Evolutionary conservation across 2,329 filamentous ascomycete genomes (phyloP), one percentile per base, ranked within the genome.

Genomic region (Fusarium sp.): DNA sequence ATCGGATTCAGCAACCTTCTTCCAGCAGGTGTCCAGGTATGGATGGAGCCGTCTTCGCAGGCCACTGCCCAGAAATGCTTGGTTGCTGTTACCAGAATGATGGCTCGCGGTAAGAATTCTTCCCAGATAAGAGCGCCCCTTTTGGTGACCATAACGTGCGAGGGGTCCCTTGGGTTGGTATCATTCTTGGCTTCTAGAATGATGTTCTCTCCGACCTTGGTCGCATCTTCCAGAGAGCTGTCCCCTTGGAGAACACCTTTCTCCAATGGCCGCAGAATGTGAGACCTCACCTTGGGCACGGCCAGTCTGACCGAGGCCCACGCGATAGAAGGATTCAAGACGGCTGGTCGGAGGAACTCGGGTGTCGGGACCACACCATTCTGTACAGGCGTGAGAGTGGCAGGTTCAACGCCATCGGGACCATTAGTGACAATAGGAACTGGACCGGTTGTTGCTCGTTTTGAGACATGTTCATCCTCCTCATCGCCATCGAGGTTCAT

Each of bases 161-260:
- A 94, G 2, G 97, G 97, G 68, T 98, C 96, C 70, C 93, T 90
- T 50, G 86, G 92, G 85, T 86, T 92, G 80, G 88, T 86, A 2
- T 95, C 94, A 80, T 99, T 99, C 71, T 92, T 93, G 32, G 95
- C 96, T 85, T 99, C 97, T 66, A 99, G 88, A 25, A 98, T 90
- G 60, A 94, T 87, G 73, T 94, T 94, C 68, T 93, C 92, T 1
- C 90, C 86, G 0, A 88, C 82, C 79, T 92, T 91, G 2, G 88
- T 85, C 11, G 92, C 91, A 20, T 92, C 90, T 41, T 93, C 91
- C 0, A 85, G 76, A 2, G 85, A 88, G 48, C 83, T 85, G 27
- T 92, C 87, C 1, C 84, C 84, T 39, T 87, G 86, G 13, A 92
- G 79, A 67, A 89, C 81, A 56, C 90, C 92, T 30, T 89, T 88